Conservation (phyloP, 495 filamentous ascomycete genomes). For the Evansstolkia leycettana region DNA sequence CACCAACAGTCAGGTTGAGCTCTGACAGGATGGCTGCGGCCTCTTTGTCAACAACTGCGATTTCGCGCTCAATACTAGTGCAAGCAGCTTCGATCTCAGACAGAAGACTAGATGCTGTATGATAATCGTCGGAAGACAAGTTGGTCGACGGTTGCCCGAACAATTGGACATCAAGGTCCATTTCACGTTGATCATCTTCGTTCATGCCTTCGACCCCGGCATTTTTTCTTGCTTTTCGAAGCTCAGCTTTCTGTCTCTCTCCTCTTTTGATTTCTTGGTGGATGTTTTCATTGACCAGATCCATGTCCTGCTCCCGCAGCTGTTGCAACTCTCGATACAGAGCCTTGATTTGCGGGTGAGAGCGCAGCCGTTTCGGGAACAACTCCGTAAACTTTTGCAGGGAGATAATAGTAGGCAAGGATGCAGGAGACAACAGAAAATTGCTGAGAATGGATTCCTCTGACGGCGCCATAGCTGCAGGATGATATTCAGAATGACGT, state of each 20-base stretch:
- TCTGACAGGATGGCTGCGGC: conserved; percentile 46
- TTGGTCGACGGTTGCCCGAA: conserved; percentile 43
- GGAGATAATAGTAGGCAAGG: conserved; percentile 59
- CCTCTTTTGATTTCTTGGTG: conserved; percentile 51
- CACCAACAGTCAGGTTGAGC: conserved; percentile 50
- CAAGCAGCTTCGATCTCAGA: conserved; percentile 56
- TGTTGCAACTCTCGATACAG: conserved; percentile 74
- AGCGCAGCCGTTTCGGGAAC: conserved; percentile 58
- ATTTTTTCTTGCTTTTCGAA: conserved; percentile 40
- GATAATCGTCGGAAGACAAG: conserved; percentile 25
- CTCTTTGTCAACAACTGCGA: conserved; percentile 49
- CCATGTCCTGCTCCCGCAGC: conserved; percentile 54
- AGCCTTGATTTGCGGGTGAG: conserved; percentile 56
- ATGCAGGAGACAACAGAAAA: conserved; percentile 65
- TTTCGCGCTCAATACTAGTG: conserved; percentile 51
- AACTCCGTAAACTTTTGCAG: conserved; percentile 62
- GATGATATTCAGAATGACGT: too few relatives aligned
- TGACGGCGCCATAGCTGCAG: conserved; percentile 48
- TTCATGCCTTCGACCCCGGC: conserved; percentile 39
- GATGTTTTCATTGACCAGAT: conserved; percentile 56
- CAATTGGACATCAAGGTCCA: conserved; percentile 60
- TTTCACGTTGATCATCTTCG: conserved; percentile 51
- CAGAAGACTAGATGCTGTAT: conserved; percentile 53
- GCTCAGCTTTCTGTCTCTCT: conserved; percentile 47
- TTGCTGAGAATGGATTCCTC: conserved; percentile 61